Conservation (phyloP, 169 alveolate genomes). For the Sarcocystis neurona region DNA sequence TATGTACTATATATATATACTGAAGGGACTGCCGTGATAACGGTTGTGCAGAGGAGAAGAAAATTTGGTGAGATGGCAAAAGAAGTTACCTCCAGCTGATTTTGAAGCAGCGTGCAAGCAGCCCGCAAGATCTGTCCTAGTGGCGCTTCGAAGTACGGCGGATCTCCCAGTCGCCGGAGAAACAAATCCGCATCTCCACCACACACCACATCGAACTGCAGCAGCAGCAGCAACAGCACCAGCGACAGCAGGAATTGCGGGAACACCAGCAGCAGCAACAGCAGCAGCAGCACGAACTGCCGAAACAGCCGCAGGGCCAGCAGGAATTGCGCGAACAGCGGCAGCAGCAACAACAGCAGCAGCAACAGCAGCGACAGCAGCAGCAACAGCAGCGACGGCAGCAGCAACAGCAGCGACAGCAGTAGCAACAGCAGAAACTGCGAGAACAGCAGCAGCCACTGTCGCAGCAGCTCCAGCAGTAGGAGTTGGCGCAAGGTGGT, state of each 20-base stretch:
- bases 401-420: background rate
- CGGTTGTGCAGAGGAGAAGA: background rate
- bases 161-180: slow-evolving; percentile 44
- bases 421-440: background rate
- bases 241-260: background rate
- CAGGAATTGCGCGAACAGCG: too few relatives aligned
- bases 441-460: background rate
- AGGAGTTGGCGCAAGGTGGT: too few relatives aligned
- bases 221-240: background rate
- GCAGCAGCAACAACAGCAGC: slow-evolving; percentile 27
- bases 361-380: slow-evolving; percentile 22
- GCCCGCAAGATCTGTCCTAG: slow-evolving; percentile 53
- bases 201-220: background rate
- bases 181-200: slow-evolving; percentile 32
- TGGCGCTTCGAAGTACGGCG: slow-evolving; percentile 48
- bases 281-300: too few relatives aligned
- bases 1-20: too few relatives aligned
- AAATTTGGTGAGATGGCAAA: slow-evolving; percentile 41
- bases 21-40: slow-evolving; percentile 25
- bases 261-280: slow-evolving; percentile 12
- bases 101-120: slow-evolving; percentile 56
- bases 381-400: background rate
- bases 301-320: too few relatives aligned
- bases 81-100: slow-evolving; percentile 48
- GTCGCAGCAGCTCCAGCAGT: background rate